phyloP scores from a whole-genome alignment of 345 rosid genomes.

The Rhodamnia argentea region DNA sequence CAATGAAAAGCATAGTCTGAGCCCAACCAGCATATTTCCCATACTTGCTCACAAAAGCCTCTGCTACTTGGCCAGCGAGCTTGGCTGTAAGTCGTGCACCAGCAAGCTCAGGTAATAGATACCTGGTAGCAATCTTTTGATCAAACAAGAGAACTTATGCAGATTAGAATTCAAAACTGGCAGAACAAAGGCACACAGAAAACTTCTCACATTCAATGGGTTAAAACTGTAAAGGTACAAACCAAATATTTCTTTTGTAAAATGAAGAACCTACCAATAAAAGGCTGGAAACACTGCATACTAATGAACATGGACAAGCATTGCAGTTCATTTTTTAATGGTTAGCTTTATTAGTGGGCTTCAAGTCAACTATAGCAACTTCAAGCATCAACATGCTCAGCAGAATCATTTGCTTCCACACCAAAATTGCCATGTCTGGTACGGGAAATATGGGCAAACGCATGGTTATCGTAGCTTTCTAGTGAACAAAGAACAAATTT shows the following conservation, averaged over 20 bases:
- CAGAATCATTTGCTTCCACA: neutral
- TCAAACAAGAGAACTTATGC: slow-evolving; percentile 4
- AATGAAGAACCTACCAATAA: neutral
- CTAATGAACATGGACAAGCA: neutral
- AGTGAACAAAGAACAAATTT: neutral
- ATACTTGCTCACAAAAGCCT: slow-evolving; percentile 87
- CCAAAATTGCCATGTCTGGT: neutral
- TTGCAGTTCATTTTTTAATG: neutral
- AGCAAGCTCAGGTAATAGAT: slow-evolving; percentile 80
- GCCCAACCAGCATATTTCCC: slow-evolving; percentile 98
- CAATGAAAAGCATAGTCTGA: slow-evolving; percentile 81
- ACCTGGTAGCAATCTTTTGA: slow-evolving; percentile 65
- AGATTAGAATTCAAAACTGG: neutral
- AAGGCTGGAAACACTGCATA: neutral
- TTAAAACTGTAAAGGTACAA: neutral
- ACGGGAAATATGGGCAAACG: neutral
- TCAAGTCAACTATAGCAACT: neutral
- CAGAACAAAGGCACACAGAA: neutral
- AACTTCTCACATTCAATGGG: neutral
- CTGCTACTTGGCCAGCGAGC: slow-evolving; percentile 62
- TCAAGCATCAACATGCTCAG: neutral
- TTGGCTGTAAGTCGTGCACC: slow-evolving; percentile 64
- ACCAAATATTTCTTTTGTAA: neutral
- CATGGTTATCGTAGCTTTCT: neutral
- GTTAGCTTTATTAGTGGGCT: neutral